phyloP scores from a whole-genome alignment of 2,329 filamentous ascomycete genomes.

The Diplodia intermedia region DNA sequence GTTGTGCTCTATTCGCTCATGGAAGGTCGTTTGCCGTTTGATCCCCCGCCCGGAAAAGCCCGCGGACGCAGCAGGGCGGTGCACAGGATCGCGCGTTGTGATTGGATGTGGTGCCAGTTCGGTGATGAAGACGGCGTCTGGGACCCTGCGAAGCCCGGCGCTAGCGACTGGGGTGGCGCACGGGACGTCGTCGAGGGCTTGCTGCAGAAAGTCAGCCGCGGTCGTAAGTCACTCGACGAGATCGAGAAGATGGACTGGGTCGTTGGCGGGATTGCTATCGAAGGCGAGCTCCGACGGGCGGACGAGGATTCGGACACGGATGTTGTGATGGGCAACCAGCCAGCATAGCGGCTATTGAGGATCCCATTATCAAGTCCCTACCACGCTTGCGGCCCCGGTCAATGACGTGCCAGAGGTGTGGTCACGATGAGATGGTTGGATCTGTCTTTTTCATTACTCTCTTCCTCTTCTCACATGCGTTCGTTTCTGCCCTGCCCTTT shows the following conservation, averaged over 20 bases:
- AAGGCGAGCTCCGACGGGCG: constrained; percentile 61
- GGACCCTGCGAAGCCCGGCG: constrained; percentile 72
- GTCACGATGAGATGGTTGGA: constrained; percentile 13
- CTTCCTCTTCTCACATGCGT: constrained; percentile 22
- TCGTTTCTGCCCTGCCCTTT: constrained; percentile 5
- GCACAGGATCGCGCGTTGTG: constrained; percentile 92
- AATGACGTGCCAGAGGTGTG: not conserved
- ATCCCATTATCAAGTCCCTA: constrained; percentile 11
- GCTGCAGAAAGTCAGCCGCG: constrained; percentile 78
- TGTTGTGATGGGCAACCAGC: constrained; percentile 16
- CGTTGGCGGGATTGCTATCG: constrained; percentile 71
- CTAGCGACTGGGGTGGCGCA: constrained; percentile 73
- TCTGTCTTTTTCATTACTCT: constrained; percentile 13
- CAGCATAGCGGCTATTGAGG: constrained; percentile 32
- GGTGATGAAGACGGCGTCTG: constrained; percentile 86
- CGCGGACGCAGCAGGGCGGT: constrained; percentile 77
- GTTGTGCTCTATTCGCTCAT: constrained; percentile 92
- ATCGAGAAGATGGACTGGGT: constrained; percentile 81
- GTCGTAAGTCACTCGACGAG: constrained; percentile 75
- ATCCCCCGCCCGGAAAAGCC: constrained; percentile 81
- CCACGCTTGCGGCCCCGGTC: not conserved
- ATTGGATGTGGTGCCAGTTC: constrained; percentile 93
- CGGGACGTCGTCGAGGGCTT: constrained; percentile 83
- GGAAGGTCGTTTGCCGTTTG: constrained; percentile 91
- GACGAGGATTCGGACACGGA: constrained; percentile 55